Evolutionary conservation across 495 filamentous ascomycete genomes (phyloP).

Genomic region (Trypethelium eluteriae): DNA sequence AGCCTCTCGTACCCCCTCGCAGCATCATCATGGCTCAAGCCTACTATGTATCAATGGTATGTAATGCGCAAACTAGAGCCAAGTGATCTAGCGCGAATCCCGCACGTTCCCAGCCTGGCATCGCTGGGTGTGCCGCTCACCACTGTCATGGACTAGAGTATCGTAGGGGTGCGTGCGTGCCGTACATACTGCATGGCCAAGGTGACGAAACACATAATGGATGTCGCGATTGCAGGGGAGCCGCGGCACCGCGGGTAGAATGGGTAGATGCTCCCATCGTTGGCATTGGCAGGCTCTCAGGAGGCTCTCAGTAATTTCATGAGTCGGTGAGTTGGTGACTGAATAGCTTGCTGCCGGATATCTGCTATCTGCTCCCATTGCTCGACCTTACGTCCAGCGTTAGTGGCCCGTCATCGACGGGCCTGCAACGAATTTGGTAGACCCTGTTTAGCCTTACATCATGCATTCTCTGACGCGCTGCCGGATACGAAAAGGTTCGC

Average conservation of each 20-base stretch:
- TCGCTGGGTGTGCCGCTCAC: background rate
- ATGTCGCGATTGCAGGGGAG: conserved; percentile 6
- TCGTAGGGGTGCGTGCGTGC: background rate
- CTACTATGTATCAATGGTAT: background rate
- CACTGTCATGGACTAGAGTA: background rate
- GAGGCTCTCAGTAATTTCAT: too few species aligned
- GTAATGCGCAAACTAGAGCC: background rate
- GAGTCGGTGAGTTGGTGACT: too few species aligned
- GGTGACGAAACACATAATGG: conserved; percentile 9
- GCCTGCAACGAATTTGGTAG: background rate
- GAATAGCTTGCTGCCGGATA: too few species aligned
- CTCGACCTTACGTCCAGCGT: background rate
- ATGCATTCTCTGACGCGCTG: conserved; percentile 10
- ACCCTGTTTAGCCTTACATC: background rate
- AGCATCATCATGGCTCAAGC: too few species aligned
- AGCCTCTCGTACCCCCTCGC: background rate
- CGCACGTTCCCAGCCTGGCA: conserved; percentile 1
- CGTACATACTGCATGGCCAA: conserved; percentile 4
- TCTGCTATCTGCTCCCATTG: background rate
- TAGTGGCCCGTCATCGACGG: background rate
- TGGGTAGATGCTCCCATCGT: conserved; percentile 1
- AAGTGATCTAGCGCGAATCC: background rate
- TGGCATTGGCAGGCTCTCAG: too few species aligned
- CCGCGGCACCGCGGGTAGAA: background rate
- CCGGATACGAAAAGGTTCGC: conserved; percentile 5